These are phyloP conservation scores for Naganishia vishniacii DNA, from an alignment of 768 basidiomycete genomes.

Conservation along the genomic window DNA sequence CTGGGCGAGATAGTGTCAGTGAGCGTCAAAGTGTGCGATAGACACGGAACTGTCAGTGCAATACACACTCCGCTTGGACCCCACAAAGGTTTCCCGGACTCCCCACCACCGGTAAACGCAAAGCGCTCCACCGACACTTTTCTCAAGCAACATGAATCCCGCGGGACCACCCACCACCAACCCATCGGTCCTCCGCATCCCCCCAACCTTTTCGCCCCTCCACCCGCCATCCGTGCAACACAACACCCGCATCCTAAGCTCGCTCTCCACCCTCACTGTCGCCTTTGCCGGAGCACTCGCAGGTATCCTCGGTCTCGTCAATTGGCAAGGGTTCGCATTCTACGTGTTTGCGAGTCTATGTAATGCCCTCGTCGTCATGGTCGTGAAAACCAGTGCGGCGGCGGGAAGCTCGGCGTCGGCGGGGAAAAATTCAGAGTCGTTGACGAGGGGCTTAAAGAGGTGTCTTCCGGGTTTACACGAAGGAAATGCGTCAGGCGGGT, in stretches of 20 bases:
- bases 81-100: too few species aligned
- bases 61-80: too few species aligned
- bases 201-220: constrained; percentile 33
- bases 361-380: constrained; percentile 62
- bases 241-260: constrained; percentile 40
- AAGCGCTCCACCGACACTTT: too few species aligned
- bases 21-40: too few species aligned
- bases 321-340: constrained; percentile 72
- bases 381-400: constrained; percentile 54
- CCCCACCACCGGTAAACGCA: too few species aligned
- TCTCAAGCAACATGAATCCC: constrained; percentile 4
- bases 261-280: constrained; percentile 55
- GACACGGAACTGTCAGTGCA: too few species aligned
- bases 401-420: not conserved
- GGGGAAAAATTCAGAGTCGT: not conserved
- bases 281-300: constrained; percentile 83
- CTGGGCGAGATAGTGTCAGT: too few species aligned
- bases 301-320: constrained; percentile 81
- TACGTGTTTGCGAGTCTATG: constrained; percentile 65
- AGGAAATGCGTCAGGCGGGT: constrained; percentile 38
- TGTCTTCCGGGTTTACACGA: constrained; percentile 40
- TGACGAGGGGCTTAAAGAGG: constrained; percentile 28
- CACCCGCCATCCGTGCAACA: constrained; percentile 44
- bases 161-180: not conserved
- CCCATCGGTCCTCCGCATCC: constrained; percentile 19